These are phyloP conservation scores for Ascochyta koolunga DNA, from an alignment of 2,329 filamentous ascomycete genomes.

Conservation along the genomic window DNA sequence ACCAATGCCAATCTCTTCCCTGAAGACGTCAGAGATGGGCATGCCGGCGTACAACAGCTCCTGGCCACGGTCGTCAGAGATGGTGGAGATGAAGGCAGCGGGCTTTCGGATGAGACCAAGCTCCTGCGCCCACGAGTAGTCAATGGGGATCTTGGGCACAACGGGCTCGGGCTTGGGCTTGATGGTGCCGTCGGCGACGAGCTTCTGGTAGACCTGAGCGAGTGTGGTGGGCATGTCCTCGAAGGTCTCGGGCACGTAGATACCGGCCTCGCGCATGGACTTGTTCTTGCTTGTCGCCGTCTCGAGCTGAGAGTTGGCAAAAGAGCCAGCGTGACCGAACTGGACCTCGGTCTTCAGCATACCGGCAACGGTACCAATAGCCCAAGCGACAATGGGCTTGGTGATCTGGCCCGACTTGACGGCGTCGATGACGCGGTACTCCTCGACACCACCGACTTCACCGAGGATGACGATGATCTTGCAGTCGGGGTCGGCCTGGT, in stretches of 20 bases:
- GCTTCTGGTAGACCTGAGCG: conserved; percentile 82
- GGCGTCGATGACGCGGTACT: conserved; percentile 99
- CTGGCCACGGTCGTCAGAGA: conserved; percentile 99
- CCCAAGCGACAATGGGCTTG: conserved; percentile 99
- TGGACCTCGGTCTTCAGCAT: conserved; percentile 99
- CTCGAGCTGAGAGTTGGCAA: conserved; percentile 99
- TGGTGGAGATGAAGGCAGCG: conserved; percentile 99
- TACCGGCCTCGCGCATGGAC: conserved; percentile 92
- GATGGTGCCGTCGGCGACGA: conserved; percentile 84
- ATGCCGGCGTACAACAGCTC: conserved; percentile 98
- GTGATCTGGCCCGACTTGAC: conserved; percentile 93
- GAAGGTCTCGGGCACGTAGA: conserved; percentile 94
- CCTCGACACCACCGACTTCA: conserved; percentile 98
- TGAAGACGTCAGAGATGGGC: conserved; percentile 99
- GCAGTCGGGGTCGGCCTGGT: conserved; percentile 95
- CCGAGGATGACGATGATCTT: conserved; percentile 96
- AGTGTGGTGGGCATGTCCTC: conserved; percentile 87
- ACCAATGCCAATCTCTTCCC: conserved; percentile 97
- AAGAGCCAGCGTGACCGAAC: conserved; percentile 97
- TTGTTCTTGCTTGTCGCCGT: conserved; percentile 97
- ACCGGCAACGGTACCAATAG: conserved; percentile 97
- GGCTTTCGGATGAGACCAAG: conserved; percentile 99
- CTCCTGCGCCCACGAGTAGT: conserved; percentile 99
- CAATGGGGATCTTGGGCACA: conserved; percentile 98
- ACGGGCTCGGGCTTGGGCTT: conserved; percentile 85